These are phyloP conservation scores for Paramecium tetraurelia DNA, from an alignment of 73 alveolate genomes.

Conservation along the genomic window DNA sequence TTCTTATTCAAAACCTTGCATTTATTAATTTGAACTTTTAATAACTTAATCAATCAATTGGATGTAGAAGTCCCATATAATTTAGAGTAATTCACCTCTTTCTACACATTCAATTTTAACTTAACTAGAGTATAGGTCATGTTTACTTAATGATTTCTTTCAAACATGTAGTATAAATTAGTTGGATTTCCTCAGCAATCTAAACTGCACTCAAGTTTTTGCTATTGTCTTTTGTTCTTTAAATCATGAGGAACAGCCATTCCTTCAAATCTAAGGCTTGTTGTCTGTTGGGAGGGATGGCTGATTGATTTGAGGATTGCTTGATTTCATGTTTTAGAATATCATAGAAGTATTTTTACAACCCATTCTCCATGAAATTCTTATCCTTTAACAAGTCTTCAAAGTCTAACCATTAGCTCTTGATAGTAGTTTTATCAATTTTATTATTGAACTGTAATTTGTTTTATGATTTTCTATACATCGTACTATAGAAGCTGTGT, in stretches of 20 bases:
- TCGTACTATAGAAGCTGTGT: background rate
- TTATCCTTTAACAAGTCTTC: background rate
- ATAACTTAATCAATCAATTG: background rate
- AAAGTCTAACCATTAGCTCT: background rate
- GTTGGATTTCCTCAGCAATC: constrained; percentile 4
- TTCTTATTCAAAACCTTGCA: background rate
- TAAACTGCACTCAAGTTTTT: background rate
- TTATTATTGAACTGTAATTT: background rate
- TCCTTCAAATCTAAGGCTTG: background rate
- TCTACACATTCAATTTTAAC: constrained; percentile 2
- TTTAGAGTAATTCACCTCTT: background rate
- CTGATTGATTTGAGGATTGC: background rate
- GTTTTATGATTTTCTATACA: background rate
- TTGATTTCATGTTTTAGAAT: background rate
- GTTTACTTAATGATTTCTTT: background rate
- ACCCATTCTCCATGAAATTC: background rate
- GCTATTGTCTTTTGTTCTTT: background rate
- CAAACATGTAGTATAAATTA: background rate
- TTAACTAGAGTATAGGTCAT: background rate
- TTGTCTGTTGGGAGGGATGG: background rate
- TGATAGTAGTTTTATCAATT: background rate
- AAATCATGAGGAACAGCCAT: background rate
- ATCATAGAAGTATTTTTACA: background rate
- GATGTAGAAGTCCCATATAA: background rate
- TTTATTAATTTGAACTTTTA: background rate